Base-by-base conservation (phyloP, 768 basidiomycete genomes). In the Tricholoma bakamatsutake region DNA sequence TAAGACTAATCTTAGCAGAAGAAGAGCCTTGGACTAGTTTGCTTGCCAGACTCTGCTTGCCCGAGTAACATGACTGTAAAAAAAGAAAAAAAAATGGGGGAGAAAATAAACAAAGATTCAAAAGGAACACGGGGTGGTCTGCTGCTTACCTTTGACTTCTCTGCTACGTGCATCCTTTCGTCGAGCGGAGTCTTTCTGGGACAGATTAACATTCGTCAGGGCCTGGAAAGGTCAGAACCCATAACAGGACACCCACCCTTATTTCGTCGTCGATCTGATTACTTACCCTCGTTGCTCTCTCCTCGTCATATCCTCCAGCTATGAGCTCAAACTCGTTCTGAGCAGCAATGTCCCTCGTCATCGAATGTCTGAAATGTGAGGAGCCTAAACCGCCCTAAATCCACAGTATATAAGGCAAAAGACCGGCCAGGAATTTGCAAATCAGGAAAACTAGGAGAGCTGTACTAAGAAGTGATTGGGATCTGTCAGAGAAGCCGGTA, bases 31-130 rank as follows among this genome's bases (percentile, higher is more conserved):
- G 4, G 45, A 1, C 13, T 13, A 55, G 52, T 17, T n/a, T 47
- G 21, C 64, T 48, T 62, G 73, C 80, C 80, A 50, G 83, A 83
- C 67, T 88, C 88, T 57, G 88, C 87, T 64, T 91, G 88, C 15
- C 88, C 88, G 30, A 91, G 77, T 8, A 90, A 76, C 73, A 90
- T 82, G 34, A 89, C 85, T 87, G 59, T 28, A n/a, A n/a, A n/a
- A n/a, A n/a, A n/a, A n/a, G n/a, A n/a, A n/a, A n/a, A n/a, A n/a
- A n/a, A n/a, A n/a, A n/a, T n/a, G n/a, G n/a, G n/a, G n/a, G n/a
- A n/a, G n/a, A n/a, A n/a, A n/a, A 48, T 34, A 39, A 52, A n/a
- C 50, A 48, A 27, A 15, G 42, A 24, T 3, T 17, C 24, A 50
- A 50, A 42, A 10, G 21, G 21, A 24, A 24, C 21, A 52, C 46